Base-by-base conservation (phyloP, 2,329 filamentous ascomycete species). In the Geosmithia morbida region DNA sequence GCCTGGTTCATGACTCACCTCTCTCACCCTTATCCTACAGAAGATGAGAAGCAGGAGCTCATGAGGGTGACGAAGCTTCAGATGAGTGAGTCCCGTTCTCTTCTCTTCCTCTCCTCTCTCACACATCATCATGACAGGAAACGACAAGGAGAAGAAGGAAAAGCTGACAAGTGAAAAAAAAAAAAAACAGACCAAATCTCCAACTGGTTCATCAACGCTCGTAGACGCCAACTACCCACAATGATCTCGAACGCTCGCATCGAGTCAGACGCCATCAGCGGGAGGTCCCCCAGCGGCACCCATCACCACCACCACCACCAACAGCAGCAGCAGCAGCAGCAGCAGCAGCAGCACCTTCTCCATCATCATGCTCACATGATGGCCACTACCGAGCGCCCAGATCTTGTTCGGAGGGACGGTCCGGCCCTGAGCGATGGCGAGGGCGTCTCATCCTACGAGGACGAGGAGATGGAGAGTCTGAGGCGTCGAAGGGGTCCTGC, bases 41-140 rank as follows among this genome's bases (percentile, higher is more conserved):
- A 94, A 61, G 86, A 94, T 52, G 84, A 94, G 66, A 94, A 94
- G 64, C 79, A 89, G 58, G 77, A 85, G 50, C 71, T 94, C 44
- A 87, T 88, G 72, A 74, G 75, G 44, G 71, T 79, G 57, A 94
- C 87, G 1, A 80, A 80, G 1, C 68, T 95, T 26, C 83, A 85
- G 48, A 82, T 94, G 68, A 89, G 83, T 78, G 71, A 69, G 79
- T 76, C 59, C 7, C 14, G 22, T 45, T 29, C 18, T 41, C 7
- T 19, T 29, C 17, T 41, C 41, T 16, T 17, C 22, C 7, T 29
- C 16, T 16, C 8, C 13, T 33, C 33, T 10, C 26, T 6, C 18
- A 18, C 7, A 16, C 16, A 42, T 42, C 30, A n/a, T 11, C 40
- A 18, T n/a, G 29, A 30, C 17, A 18, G n/a, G n/a, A n/a, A n/a